phyloP scores from a whole-genome alignment of 139 green algal genomes.

The Chlorella sp. region DNA sequence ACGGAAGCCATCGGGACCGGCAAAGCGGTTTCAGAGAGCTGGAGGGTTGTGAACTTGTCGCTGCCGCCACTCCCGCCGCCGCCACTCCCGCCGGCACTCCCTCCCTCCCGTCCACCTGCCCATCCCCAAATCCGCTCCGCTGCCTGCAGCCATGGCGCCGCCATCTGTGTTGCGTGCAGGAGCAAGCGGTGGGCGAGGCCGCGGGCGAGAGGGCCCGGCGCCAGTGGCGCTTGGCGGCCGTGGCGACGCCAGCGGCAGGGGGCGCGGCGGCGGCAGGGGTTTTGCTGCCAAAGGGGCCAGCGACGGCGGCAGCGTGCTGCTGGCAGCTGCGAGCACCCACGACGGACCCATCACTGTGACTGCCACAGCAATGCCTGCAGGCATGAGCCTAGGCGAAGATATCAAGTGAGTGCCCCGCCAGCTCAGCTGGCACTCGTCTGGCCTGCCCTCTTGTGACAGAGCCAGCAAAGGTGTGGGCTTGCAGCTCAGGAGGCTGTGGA shows the following conservation, averaged over 20 bases:
- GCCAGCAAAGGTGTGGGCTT: too few species aligned
- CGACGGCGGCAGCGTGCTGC: conserved; percentile 16
- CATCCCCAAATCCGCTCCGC: background rate
- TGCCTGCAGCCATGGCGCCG: conserved; percentile 3
- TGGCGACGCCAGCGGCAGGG: conserved; percentile 31
- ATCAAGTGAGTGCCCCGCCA: conserved; percentile 19
- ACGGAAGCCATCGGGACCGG: too few species aligned
- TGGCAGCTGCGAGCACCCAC: conserved; percentile 5
- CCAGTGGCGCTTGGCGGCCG: background rate
- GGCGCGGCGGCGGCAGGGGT: background rate
- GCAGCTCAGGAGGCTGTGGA: too few species aligned
- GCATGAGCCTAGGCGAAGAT: conserved; percentile 37
- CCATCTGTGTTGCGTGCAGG: conserved; percentile 39
- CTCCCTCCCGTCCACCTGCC: background rate
- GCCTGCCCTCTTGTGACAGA: too few species aligned
- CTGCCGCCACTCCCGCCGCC: too few species aligned
- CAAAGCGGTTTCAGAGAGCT: too few species aligned
- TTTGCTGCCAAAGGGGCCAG: background rate
- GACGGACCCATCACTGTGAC: conserved; percentile 31
- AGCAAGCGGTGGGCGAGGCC: conserved; percentile 32
- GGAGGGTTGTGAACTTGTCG: too few species aligned
- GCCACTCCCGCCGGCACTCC: background rate
- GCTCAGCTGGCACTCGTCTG: too few species aligned
- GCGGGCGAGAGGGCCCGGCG: conserved; percentile 9
- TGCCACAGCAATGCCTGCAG: background rate